Conservation (phyloP, 805 yeast species). For the Candida methanosorbosa region DNA sequence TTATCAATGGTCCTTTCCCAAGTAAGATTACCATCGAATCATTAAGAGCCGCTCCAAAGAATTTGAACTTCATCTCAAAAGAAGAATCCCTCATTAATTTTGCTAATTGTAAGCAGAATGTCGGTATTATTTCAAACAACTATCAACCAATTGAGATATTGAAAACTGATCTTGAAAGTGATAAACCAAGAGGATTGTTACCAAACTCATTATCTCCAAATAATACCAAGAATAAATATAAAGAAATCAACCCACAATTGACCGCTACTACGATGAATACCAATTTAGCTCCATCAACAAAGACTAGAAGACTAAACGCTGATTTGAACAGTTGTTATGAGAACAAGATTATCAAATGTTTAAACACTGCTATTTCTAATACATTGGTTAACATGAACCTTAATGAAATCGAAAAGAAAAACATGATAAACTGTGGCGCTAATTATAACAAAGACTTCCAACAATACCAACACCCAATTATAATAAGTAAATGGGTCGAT, state of each 20-base stretch:
- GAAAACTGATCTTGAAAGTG: slow-evolving; percentile 60
- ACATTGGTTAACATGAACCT: slow-evolving; percentile 20
- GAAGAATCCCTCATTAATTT: slow-evolving; percentile 63
- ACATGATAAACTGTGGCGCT: slow-evolving; percentile 3
- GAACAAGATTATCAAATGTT: slow-evolving; percentile 11
- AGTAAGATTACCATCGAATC: slow-evolving; percentile 53
- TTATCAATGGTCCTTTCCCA: slow-evolving; percentile 74
- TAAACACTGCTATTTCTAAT: slow-evolving; percentile 18
- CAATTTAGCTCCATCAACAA: too few relatives aligned
- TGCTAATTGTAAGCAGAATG: slow-evolving; percentile 50
- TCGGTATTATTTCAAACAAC: slow-evolving; percentile 40
- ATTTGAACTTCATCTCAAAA: slow-evolving; percentile 41
- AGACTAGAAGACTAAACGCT: slow-evolving; percentile 17
- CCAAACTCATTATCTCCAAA: slow-evolving; percentile 93
- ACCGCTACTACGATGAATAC: too few relatives aligned
- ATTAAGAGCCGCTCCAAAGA: slow-evolving; percentile 54
- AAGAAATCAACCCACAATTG: slow-evolving; percentile 44
- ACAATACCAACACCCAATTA: slow-evolving; percentile 44
- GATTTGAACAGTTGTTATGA: slow-evolving; percentile 21
- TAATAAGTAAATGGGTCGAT: slow-evolving; percentile 95
- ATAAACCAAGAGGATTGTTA: slow-evolving; percentile 57
- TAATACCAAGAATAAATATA: slow-evolving; percentile 80
- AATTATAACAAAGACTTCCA: background rate
- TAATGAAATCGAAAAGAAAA: slow-evolving; percentile 17
- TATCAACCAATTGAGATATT: slow-evolving; percentile 65